These are phyloP conservation scores for Mycena vitilis DNA, from an alignment of 768 basidiomycete species.

Conservation along the genomic window DNA sequence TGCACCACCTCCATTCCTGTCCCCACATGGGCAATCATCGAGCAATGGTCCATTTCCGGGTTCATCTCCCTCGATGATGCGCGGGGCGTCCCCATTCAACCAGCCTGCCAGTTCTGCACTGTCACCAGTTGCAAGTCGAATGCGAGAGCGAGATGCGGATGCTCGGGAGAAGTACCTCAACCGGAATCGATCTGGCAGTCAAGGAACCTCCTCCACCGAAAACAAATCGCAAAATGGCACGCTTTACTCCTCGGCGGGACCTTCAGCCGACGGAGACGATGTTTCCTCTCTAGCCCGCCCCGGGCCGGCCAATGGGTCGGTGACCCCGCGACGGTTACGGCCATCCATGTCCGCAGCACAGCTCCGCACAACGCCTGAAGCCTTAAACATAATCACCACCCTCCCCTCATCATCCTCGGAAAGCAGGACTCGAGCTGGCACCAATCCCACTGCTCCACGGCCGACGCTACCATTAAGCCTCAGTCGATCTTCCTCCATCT, in stretches of 20 bases:
- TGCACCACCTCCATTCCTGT: slow-evolving; percentile 61
- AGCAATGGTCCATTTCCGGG: slow-evolving; percentile 48
- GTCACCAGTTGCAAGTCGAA: slow-evolving; percentile 83
- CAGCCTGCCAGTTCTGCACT: slow-evolving; percentile 60
- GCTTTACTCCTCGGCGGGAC: slow-evolving; percentile 59
- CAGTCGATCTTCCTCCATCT: slow-evolving; percentile 68
- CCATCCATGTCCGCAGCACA: slow-evolving; percentile 86
- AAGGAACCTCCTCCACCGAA: slow-evolving; percentile 78
- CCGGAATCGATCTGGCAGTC: slow-evolving; percentile 86
- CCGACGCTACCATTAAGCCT: slow-evolving; percentile 57
- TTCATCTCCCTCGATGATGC: slow-evolving; percentile 57
- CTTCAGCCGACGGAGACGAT: slow-evolving; percentile 67
- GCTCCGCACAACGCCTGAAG: slow-evolving; percentile 64
- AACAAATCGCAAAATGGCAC: slow-evolving; percentile 72
- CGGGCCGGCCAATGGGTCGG: slow-evolving; percentile 58
- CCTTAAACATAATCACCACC: slow-evolving; percentile 45
- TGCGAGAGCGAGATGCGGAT: slow-evolving; percentile 86
- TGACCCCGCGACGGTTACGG: slow-evolving; percentile 71
- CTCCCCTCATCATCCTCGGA: slow-evolving; percentile 52
- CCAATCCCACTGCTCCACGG: slow-evolving; percentile 65
- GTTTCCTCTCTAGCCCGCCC: slow-evolving; percentile 60
- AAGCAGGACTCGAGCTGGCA: slow-evolving; percentile 74
- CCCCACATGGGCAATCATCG: slow-evolving; percentile 29
- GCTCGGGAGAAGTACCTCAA: slow-evolving; percentile 89
- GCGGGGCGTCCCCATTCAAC: slow-evolving; percentile 48